Base-by-base conservation (phyloP, 2,329 filamentous ascomycete species). In the Penicillium sp. region DNA sequence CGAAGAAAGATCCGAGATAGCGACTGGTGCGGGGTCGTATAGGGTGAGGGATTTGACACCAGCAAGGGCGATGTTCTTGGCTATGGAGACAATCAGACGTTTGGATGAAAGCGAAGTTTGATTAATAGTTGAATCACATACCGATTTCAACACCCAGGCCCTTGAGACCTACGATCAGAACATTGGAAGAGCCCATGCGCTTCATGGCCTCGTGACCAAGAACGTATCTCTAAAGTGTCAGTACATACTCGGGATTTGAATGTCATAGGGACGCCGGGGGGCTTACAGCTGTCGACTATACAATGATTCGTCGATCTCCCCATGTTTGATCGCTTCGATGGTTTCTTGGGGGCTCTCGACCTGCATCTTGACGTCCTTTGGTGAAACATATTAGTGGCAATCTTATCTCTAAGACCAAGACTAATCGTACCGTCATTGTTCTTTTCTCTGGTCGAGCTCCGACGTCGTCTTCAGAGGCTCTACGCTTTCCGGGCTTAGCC, bases 11-110 rank as follows among this genome's bases (percentile, higher is more conserved):
- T 99, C 94, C 68, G 91, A 84, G 67, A 97, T 89, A 66, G 87
- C 83, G 53, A 90, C 89, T 42, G 91, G 91, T 48, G 88, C 86
- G 47, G 94, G 93, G 73, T 99, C 94, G 81, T 92, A 91, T 55
- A 99, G 84, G 1, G 93, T 94, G 66, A 99, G 81, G 72, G 93
- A 97, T 83, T 99, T 99, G 78, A 99, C 94, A 75, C 94, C 94
- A 68, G 94, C 94, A 68, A 99, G 88, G 59, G 94, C 94, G 71
- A 99, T 91, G 72, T 99, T 99, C 84, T 99, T 99, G 71, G 94
- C 93, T 81, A 62, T n/a, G 29, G 52, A n/a, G 35, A 27, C 31
- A 57, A 58, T 59, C 52, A 58, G 17, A 21, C 21, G 17, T 38
- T 42, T 21, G 41, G 35, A 55, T 43, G 47, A 36, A 36, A 47